Evolutionary conservation across 129 eudicot genomes (phyloP).

Genomic region (Flaveria trinervia): DNA sequence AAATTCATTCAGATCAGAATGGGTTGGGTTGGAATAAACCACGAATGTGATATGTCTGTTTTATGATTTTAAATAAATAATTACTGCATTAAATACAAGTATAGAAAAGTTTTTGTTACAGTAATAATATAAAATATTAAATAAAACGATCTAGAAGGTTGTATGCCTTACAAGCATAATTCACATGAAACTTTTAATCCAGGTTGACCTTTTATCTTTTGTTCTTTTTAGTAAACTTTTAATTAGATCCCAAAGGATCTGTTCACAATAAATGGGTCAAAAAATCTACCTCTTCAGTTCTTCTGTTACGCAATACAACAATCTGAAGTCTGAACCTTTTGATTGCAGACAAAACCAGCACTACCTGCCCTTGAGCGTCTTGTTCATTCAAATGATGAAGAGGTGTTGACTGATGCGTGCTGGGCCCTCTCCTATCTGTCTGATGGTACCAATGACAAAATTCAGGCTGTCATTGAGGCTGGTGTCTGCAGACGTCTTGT

Average conservation of each 20-base stretch:
- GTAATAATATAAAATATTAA: background rate
- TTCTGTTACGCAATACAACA: background rate
- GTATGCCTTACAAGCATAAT: background rate
- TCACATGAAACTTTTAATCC: background rate
- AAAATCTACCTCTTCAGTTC: background rate
- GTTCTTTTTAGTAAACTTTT: background rate
- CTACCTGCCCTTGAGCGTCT: constrained; percentile 85
- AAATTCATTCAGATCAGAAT: background rate
- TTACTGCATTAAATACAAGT: background rate
- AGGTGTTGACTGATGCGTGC: constrained; percentile 91
- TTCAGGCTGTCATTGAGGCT: constrained; percentile 90
- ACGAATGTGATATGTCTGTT: background rate
- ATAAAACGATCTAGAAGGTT: background rate
- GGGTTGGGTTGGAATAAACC: background rate
- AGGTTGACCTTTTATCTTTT: background rate
- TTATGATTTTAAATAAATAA: background rate
- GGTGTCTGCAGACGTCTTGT: constrained; percentile 83
- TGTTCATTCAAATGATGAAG: constrained; percentile 81
- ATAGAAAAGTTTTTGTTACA: background rate
- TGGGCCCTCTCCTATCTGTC: constrained; percentile 95
- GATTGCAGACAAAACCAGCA: constrained; percentile 71
- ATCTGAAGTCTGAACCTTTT: constrained; percentile 1
- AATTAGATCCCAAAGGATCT: background rate
- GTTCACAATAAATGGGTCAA: background rate
- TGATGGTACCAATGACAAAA: constrained; percentile 90